Evolutionary conservation across 2,329 filamentous ascomycete species (phyloP).

Genomic region (Penicillium sp.): DNA sequence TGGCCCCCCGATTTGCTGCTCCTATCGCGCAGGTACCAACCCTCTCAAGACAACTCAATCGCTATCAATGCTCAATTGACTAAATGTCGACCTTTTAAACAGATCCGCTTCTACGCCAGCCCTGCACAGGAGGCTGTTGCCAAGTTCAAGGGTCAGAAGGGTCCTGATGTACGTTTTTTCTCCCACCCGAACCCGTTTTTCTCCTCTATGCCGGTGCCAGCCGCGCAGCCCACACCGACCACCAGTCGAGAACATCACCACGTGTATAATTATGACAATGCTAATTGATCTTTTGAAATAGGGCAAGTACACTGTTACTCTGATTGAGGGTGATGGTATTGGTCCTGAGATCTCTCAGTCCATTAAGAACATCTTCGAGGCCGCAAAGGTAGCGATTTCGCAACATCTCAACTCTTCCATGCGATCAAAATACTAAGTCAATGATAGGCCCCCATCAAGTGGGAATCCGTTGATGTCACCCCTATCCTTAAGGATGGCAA

Average conservation of each 20-base stretch:
- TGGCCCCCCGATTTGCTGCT: slow-evolving; percentile 48
- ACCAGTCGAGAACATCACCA: not conserved
- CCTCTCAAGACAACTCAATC: slow-evolving; percentile 12
- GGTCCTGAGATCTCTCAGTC: slow-evolving; percentile 96
- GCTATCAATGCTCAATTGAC: slow-evolving; percentile 16
- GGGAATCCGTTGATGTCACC: slow-evolving; percentile 96
- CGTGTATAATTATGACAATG: not conserved
- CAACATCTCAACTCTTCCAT: not conserved
- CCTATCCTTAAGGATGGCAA: slow-evolving; percentile 91
- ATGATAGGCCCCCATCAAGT: slow-evolving; percentile 78
- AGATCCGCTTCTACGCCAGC: slow-evolving; percentile 61
- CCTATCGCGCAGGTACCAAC: slow-evolving; percentile 57
- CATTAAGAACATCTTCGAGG: slow-evolving; percentile 97
- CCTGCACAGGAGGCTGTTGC: slow-evolving; percentile 69
- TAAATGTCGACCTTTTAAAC: slow-evolving; percentile 19
- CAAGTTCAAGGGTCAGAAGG: slow-evolving; percentile 90
- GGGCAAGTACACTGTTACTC: slow-evolving; percentile 92
- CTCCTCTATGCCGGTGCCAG: slow-evolving; percentile 26
- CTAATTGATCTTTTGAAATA: slow-evolving; percentile 41
- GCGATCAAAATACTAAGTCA: slow-evolving; percentile 29
- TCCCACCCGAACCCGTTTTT: slow-evolving; percentile 23
- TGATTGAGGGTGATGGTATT: slow-evolving; percentile 99
- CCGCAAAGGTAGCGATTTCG: slow-evolving; percentile 68
- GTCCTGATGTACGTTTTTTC: slow-evolving; percentile 68
- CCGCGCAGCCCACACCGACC: slow-evolving; percentile 17